Evolutionary conservation across 768 basidiomycete species (phyloP).

Genomic region (Lanmaoa rubissima): DNA sequence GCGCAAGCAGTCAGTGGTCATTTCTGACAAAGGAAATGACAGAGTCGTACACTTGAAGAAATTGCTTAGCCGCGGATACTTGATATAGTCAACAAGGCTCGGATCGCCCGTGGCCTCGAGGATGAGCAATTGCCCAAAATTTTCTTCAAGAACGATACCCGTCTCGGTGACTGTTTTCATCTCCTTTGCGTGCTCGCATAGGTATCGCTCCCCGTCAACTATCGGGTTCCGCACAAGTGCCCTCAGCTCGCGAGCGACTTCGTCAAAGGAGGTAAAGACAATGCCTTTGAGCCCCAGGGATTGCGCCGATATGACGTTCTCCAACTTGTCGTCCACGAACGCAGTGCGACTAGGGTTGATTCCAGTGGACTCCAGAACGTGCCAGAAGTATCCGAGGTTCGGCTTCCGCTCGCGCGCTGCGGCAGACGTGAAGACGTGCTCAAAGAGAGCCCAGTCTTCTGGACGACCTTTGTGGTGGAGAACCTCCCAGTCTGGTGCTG

Average conservation of each 20-base stretch:
- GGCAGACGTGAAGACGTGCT: slow-evolving; percentile 22
- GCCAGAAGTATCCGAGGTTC: slow-evolving; percentile 18
- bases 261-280: slow-evolving; percentile 17
- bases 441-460: slow-evolving; percentile 22
- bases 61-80: slow-evolving; percentile 19
- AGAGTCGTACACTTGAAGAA: slow-evolving; percentile 17
- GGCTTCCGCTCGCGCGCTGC: slow-evolving; percentile 18
- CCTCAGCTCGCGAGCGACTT: slow-evolving; percentile 15
- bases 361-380: slow-evolving; percentile 16
- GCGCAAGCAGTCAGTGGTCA: neutral
- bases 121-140: slow-evolving; percentile 20
- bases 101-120: slow-evolving; percentile 17
- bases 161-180: slow-evolving; percentile 18
- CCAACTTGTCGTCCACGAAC: slow-evolving; percentile 25
- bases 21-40: neutral
- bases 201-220: slow-evolving; percentile 13
- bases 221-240: slow-evolving; percentile 15
- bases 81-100: slow-evolving; percentile 19
- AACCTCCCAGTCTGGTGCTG: slow-evolving; percentile 20
- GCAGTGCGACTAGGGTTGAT: slow-evolving; percentile 20
- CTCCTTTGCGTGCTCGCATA: slow-evolving; percentile 10
- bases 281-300: slow-evolving; percentile 24
- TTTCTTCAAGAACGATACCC: slow-evolving; percentile 20
- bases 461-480: slow-evolving; percentile 11
- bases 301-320: slow-evolving; percentile 19